Evolutionary conservation across 768 basidiomycete species (phyloP), one percentile per base, ranked within the genome.

Genomic region (Rhizopogon rudus): DNA sequence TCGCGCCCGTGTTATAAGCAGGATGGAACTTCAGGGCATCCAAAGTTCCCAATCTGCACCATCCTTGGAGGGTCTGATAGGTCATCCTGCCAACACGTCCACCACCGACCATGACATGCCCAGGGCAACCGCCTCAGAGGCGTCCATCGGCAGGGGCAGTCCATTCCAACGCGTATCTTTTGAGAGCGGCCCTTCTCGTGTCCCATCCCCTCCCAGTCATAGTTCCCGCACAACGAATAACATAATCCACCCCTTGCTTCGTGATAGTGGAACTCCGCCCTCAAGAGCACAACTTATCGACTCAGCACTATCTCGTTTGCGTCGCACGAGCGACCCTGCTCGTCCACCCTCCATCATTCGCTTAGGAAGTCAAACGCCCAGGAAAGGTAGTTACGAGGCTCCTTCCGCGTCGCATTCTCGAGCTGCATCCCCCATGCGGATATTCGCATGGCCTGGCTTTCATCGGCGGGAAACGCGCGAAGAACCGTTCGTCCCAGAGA

Each of bases 381-480:
- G 56, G 55, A 65, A 62, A 53, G 62, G 44, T 7, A 62, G 60
- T n/a, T 52, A 57, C 3, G 69, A 68, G 22, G 67, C 73, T 0
- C 65, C 71, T 14, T 74, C 75, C 2, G 63, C 64, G 1, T 65
- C 74, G 7, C 75, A 69, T 43, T 76, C 76, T 10, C 74, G 78
- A 39, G 66, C 73, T 3, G 66, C 71, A 0, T 88, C 86, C 1
- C 87, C 88, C 0, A 69, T 87, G 0, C 80, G 84, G 9, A 71
- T 84, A 16, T 73, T 88, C 14, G 75, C 78, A 13, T 81, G 79
- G 74, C 73, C 79, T 1, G 73, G 76, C 9, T 74, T 85, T 12
- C 78, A 81, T 16, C 77, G 83, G 7, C 68, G 72, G 20, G 73
- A 77, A 9, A 73, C 75, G 14, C 71, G 71, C 28, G 81, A 82